These are phyloP conservation scores for Astrocystis sublimbata DNA, from an alignment of 495 filamentous ascomycete genomes.

Conservation along the genomic window DNA sequence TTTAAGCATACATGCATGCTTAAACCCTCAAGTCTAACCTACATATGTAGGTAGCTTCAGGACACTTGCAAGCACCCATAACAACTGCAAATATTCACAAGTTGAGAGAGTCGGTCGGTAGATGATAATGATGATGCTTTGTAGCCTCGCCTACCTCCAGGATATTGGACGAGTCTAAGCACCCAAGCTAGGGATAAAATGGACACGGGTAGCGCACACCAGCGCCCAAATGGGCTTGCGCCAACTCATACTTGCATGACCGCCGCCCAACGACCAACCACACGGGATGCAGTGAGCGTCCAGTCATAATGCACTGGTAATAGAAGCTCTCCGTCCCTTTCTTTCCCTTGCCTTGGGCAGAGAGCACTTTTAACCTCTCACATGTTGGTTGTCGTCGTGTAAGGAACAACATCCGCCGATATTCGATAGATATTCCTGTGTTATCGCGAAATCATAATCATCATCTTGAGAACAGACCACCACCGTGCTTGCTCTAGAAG, in stretches of 20 bases:
- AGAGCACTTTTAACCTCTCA: background rate
- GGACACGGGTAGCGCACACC: background rate
- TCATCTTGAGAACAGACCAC: too few species aligned
- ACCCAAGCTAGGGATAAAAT: background rate
- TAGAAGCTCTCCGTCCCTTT: background rate
- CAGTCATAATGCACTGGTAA: background rate
- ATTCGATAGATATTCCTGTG: too few species aligned
- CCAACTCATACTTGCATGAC: constrained; percentile 32
- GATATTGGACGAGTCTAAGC: too few species aligned
- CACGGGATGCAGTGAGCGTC: background rate
- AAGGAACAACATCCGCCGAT: background rate
- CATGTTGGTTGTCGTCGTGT: background rate
- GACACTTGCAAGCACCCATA: too few species aligned
- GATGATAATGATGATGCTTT: too few species aligned
- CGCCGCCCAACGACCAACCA: constrained; percentile 32
- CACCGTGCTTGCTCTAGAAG: too few species aligned
- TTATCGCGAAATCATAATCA: background rate
- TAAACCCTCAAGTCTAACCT: too few species aligned
- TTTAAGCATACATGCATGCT: too few species aligned
- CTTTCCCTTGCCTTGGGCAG: constrained; percentile 7
- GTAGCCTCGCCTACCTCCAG: too few species aligned
- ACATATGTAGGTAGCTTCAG: too few species aligned
- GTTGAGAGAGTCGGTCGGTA: too few species aligned
- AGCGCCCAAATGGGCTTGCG: constrained; percentile 20
- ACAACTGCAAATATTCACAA: too few species aligned